Base-by-base conservation (phyloP, 1,139 yeast species). In the Yamadazyma membranifaciens region DNA sequence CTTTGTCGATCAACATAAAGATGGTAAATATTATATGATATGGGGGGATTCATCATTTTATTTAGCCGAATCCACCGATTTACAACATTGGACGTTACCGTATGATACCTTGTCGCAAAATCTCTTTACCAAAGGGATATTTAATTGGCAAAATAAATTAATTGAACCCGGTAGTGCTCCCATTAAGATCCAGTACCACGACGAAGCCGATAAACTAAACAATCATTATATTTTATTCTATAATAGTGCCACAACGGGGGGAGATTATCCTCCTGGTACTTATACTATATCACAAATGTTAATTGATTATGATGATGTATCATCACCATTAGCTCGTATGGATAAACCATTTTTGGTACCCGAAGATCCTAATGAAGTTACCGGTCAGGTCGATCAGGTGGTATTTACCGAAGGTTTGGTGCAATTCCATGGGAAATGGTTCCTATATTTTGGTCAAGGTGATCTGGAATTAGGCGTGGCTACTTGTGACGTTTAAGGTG, bases 141-240 rank as follows among this genome's bases (percentile, higher is more conserved):
- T 60, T 38, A 48, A 49, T 24, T 63, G 67, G 59, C 73, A 71
- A 46, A 59, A 61, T 41, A 64, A 61, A 45, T 56, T 71, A 25
- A 68, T 71, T 43, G 76, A 71, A 47, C 64, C 72, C 2, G 76
- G 76, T 1, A 66, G 75, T 0, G 73, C 73, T 1, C 76, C 76
- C 0, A 64, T 71, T 15, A 67, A 65, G 45, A 45, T 71, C 40
- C 52, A 52, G 34, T 63, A 63, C 45, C 60, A 15, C 3, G 52
- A 50, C 36, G 61, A 60, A 42, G 59, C 32, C 2, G 55, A 55
- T 31, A 52, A 49, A 35, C 62, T 65, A 46, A 54, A 50, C 36
- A 66, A 68, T 47, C 65, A 66, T 41, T 69, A 70, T 60, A 52
- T 69, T 1, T 57, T 71, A 30, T 56, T 71, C 45, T 70, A 71